Conservation (phyloP, 257 asterid genomes). For the Asclepias syriaca region DNA sequence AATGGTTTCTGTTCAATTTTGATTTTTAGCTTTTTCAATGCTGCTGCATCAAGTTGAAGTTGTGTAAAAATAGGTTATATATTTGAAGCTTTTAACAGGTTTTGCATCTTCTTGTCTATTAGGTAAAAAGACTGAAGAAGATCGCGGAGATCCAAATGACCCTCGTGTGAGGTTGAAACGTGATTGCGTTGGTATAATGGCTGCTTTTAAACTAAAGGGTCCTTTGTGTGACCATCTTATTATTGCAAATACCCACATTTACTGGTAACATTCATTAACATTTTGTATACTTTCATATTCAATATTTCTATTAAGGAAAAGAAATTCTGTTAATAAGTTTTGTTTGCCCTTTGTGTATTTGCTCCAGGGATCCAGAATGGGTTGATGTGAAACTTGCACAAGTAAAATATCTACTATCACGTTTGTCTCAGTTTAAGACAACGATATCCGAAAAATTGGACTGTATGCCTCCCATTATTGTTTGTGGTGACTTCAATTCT, state of each 20-base stretch:
- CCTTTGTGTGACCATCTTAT: slow-evolving; percentile 52
- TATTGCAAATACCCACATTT: slow-evolving; percentile 78
- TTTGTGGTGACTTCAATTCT: slow-evolving; percentile 90
- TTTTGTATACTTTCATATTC: neutral
- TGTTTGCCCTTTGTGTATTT: slow-evolving; percentile 5
- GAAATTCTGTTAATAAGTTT: neutral
- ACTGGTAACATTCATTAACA: slow-evolving; percentile 49
- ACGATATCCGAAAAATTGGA: slow-evolving; percentile 49
- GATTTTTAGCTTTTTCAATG: neutral
- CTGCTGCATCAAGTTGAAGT: neutral
- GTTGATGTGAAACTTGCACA: slow-evolving; percentile 87
- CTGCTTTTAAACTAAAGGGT: slow-evolving; percentile 67
- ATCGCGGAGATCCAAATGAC: slow-evolving; percentile 66
- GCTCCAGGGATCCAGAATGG: slow-evolving; percentile 87
- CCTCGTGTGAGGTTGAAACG: slow-evolving; percentile 87
- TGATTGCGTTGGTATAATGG: slow-evolving; percentile 89
- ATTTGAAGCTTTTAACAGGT: neutral
- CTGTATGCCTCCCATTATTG: slow-evolving; percentile 56
- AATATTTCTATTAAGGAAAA: neutral
- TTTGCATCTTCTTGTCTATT: slow-evolving; percentile 32
- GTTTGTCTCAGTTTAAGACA: slow-evolving; percentile 56
- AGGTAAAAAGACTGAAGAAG: slow-evolving; percentile 30
- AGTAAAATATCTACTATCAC: slow-evolving; percentile 71
- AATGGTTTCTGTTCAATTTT: neutral
- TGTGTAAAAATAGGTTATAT: neutral